These are phyloP conservation scores for Aspergillus sp. DNA, from an alignment of 2,329 filamentous ascomycete genomes.

Conservation along the genomic window DNA sequence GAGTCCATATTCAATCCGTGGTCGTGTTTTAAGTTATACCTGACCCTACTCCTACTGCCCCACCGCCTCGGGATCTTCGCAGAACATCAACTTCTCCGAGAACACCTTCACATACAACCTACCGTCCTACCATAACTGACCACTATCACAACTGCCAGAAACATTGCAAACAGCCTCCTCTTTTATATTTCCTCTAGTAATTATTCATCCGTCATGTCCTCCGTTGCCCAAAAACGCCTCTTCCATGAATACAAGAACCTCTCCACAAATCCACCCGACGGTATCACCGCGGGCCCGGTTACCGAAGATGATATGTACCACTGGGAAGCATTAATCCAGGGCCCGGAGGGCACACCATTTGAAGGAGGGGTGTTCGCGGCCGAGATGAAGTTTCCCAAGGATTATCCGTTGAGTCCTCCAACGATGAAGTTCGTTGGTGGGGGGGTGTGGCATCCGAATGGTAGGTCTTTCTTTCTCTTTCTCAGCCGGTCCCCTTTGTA, in stretches of 20 bases:
- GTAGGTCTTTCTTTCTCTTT: slow-evolving; percentile 41
- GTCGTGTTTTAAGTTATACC: too few species aligned
- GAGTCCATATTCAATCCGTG: too few species aligned
- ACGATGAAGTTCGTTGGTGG: slow-evolving; percentile 93
- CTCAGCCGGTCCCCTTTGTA: not conserved
- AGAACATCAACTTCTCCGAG: not conserved
- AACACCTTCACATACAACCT: not conserved
- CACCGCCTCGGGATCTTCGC: not conserved
- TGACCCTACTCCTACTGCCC: not conserved
- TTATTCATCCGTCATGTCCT: slow-evolving; percentile 20
- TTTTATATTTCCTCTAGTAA: not conserved
- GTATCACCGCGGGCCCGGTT: slow-evolving; percentile 89
- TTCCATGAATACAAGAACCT: slow-evolving; percentile 94
- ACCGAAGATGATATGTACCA: slow-evolving; percentile 90
- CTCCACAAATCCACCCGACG: slow-evolving; percentile 90
- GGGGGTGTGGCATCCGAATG: slow-evolving; percentile 87
- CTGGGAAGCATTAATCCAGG: slow-evolving; percentile 95
- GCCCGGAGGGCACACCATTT: slow-evolving; percentile 90
- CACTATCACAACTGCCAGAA: not conserved
- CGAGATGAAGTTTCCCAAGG: slow-evolving; percentile 86
- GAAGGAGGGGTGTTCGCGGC: slow-evolving; percentile 94
- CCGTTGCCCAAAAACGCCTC: slow-evolving; percentile 63
- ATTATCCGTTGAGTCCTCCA: slow-evolving; percentile 93
- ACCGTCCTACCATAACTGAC: not conserved
- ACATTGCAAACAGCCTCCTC: not conserved